Conservation (phyloP, 805 yeast genomes). For the Candida nanaspora region DNA sequence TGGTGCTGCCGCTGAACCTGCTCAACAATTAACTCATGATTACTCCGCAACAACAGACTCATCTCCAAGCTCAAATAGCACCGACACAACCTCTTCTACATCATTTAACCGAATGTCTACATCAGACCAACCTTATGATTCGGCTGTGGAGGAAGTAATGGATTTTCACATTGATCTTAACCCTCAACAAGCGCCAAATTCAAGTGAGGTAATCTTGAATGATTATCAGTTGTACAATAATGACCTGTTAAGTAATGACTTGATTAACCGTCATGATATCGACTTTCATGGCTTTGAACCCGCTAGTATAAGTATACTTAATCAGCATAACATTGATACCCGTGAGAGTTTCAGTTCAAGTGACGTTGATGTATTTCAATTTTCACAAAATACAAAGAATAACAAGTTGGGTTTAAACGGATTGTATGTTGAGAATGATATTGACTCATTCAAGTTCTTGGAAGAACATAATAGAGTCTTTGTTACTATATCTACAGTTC, state of each 20-base stretch:
- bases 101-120: no score
- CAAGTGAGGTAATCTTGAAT: background rate
- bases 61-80: no score
- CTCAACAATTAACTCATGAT: no score
- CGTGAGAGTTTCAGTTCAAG: no score
- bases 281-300: no score
- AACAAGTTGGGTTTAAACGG: background rate
- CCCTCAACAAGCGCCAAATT: background rate
- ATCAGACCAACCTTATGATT: no score
- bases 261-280: background rate
- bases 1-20: no score
- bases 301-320: no score
- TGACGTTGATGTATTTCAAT: background rate
- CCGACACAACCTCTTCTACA: no score
- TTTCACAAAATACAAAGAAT: background rate
- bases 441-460: background rate
- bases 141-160: background rate
- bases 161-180: no score
- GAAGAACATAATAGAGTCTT: background rate
- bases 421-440: background rate
- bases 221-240: background rate
- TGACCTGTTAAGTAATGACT: background rate
- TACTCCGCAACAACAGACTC: no score
- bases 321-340: no score
- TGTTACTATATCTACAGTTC: background rate